phyloP scores from a whole-genome alignment of 2,329 filamentous ascomycete genomes.

The Cladophialophora carrionii region DNA sequence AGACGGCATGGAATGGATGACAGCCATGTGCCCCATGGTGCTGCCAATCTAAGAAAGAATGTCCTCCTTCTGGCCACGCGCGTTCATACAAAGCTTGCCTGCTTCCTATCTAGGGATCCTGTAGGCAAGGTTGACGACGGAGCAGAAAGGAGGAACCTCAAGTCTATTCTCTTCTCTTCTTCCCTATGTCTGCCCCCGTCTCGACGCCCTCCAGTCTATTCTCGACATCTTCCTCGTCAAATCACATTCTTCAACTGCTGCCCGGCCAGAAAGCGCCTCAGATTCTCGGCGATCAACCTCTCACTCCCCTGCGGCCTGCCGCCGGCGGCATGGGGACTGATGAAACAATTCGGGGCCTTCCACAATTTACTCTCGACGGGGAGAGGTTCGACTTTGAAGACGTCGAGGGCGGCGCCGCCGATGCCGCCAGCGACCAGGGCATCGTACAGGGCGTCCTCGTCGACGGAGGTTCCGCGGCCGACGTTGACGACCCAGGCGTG shows the following conservation, averaged over 20 bases:
- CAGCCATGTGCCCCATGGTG: no score
- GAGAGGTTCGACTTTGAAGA: conserved; percentile 72
- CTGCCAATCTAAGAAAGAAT: no score
- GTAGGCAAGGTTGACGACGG: neutral
- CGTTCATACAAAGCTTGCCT: neutral
- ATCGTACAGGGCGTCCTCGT: conserved; percentile 64
- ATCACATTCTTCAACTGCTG: conserved; percentile 63
- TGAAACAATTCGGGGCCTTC: conserved; percentile 38
- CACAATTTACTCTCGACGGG: conserved; percentile 67
- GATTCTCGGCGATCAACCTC: conserved; percentile 63
- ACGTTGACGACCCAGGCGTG: conserved; percentile 46
- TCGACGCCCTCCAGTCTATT: neutral
- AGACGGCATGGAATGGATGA: no score
- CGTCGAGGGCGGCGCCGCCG: conserved; percentile 69
- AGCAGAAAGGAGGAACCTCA: neutral
- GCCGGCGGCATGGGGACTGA: conserved; percentile 38
- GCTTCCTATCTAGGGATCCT: neutral
- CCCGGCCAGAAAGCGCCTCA: conserved; percentile 62
- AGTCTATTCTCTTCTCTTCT: neutral
- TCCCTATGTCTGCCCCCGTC: neutral
- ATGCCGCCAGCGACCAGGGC: conserved; percentile 61
- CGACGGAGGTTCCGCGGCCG: conserved; percentile 64
- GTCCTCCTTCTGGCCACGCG: neutral
- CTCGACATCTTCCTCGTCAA: conserved; percentile 23
- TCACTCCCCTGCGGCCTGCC: conserved; percentile 63